A percentile compares a stretch with the other conserved stretches of the same genome.
phyloP scores from a whole-genome alignment of 1,139 yeast genomes.

The Ashbya aceris region DNA sequence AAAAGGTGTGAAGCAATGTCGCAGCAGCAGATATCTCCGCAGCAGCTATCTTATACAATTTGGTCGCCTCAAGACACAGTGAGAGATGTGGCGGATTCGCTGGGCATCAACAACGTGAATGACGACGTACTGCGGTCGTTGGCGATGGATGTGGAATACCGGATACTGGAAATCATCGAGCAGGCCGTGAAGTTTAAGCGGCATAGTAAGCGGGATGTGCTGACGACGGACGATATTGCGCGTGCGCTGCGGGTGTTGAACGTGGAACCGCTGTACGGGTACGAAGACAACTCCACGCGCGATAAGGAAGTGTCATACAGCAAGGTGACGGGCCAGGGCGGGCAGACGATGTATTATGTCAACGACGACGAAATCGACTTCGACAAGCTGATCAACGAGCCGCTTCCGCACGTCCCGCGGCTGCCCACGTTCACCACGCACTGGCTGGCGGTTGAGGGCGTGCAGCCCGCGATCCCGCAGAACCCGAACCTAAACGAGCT shows the following conservation, averaged over 20 bases:
- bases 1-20: constrained; percentile 4
- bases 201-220: constrained; percentile 75
- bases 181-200: constrained; percentile 95
- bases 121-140: constrained; percentile 91
- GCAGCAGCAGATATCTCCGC: constrained; percentile 15
- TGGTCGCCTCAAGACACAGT: constrained; percentile 99
- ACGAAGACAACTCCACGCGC: constrained; percentile 33
- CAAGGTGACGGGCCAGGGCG: constrained; percentile 25
- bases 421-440: constrained; percentile 91
- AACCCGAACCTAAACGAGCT: constrained; percentile 81
- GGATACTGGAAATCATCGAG: constrained; percentile 90
- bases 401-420: constrained; percentile 91
- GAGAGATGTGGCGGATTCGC: constrained; percentile 86
- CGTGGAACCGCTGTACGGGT: constrained; percentile 80
- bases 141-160: constrained; percentile 97
- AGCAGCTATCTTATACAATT: constrained; percentile 61
- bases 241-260: constrained; percentile 77
- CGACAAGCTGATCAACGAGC: constrained; percentile 87
- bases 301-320: constrained; percentile 33
- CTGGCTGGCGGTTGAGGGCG: constrained; percentile 98
- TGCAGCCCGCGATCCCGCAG: constrained; percentile 95
- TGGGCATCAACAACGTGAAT: constrained; percentile 68
- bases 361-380: constrained; percentile 89
- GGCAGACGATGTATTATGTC: constrained; percentile 79
- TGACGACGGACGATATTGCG: constrained; percentile 75